phyloP scores from a whole-genome alignment of 345 rosid genomes.

The Erysimum cheiranthoides region DNA sequence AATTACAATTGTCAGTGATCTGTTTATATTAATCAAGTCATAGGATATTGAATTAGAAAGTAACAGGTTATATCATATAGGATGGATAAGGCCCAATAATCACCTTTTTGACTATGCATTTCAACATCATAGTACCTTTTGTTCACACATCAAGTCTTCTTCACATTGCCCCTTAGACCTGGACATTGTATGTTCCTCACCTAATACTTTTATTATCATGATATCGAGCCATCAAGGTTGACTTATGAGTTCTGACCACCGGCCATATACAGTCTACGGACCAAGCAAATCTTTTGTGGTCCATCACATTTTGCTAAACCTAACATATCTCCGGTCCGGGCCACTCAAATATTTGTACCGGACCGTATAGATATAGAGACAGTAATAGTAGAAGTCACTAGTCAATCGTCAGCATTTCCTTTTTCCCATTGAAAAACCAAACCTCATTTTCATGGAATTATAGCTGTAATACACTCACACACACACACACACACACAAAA shows the following conservation, averaged over 20 bases:
- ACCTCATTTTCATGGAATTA: slow-evolving; percentile 36
- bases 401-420: slow-evolving; percentile 42
- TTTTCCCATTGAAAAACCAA: slow-evolving; percentile 24
- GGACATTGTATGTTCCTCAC: slow-evolving; percentile 41
- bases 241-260: slow-evolving; percentile 39
- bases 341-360: slow-evolving; percentile 42
- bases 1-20: not conserved
- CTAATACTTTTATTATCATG: slow-evolving; percentile 33
- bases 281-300: slow-evolving; percentile 42
- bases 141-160: slow-evolving; percentile 42
- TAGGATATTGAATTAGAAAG: slow-evolving; percentile 23
- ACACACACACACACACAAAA: slow-evolving; percentile 28
- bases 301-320: slow-evolving; percentile 38
- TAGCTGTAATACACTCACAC: slow-evolving; percentile 45
- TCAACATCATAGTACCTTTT: slow-evolving; percentile 30
- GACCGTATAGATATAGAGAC: slow-evolving; percentile 40
- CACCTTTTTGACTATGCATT: slow-evolving; percentile 32
- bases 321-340: slow-evolving; percentile 44
- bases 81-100: slow-evolving; percentile 31
- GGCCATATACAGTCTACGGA: slow-evolving; percentile 41
- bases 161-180: slow-evolving; percentile 44
- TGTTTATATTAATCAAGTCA: not conserved
- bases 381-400: slow-evolving; percentile 40
- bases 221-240: slow-evolving; percentile 45
- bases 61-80: not conserved